Evolutionary conservation across 495 filamentous ascomycete genomes (phyloP).

Genomic region (Penicillium malachiteum): DNA sequence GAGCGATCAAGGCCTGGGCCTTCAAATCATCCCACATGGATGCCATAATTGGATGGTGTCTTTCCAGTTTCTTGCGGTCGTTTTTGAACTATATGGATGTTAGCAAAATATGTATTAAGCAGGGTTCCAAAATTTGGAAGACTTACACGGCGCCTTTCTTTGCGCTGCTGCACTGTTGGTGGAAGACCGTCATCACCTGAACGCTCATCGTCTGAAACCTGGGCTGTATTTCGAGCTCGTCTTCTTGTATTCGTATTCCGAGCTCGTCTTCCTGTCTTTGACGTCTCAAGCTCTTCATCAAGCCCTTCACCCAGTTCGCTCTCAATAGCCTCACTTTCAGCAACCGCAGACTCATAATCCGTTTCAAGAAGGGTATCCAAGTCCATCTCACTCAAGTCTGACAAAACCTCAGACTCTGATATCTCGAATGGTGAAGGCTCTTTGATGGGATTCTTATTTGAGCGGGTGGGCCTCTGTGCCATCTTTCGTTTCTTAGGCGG

Average conservation of each 20-base stretch:
- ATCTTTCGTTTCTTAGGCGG: slow-evolving; percentile 1
- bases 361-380: too few relatives aligned
- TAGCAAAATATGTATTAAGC: neutral
- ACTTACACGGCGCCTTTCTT: slow-evolving; percentile 35
- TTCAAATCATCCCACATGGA: slow-evolving; percentile 83
- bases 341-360: too few relatives aligned
- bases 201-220: slow-evolving; percentile 2
- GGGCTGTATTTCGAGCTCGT: neutral
- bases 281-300: neutral
- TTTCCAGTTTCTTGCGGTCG: slow-evolving; percentile 66
- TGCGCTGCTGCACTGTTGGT: slow-evolving; percentile 15
- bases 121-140: neutral
- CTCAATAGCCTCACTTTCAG: too few relatives aligned
- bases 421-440: neutral
- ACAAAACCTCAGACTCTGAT: neutral
- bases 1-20: slow-evolving; percentile 61
- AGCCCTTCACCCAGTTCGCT: neutral
- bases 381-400: neutral
- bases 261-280: neutral
- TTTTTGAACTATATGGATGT: slow-evolving; percentile 13
- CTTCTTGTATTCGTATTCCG: neutral
- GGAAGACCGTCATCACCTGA: neutral
- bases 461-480: neutral
- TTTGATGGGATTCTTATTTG: neutral
- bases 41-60: slow-evolving; percentile 69